Evolutionary conservation across 345 rosid genomes (phyloP).

Genomic region (Hibiscus syriacus): DNA sequence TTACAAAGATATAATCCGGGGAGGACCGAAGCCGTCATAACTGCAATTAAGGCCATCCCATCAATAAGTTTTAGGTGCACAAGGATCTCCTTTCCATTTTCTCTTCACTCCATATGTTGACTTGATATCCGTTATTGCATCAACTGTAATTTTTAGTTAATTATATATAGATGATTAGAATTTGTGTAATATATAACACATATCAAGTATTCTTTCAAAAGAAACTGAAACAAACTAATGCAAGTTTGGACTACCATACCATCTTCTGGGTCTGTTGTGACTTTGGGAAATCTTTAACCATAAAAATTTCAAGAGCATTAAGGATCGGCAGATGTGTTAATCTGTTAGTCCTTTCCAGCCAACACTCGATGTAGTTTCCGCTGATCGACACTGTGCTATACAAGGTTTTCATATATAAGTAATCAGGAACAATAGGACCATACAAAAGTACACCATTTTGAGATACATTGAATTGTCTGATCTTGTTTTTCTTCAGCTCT

Average conservation of each 20-base stretch:
- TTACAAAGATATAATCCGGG: conserved; percentile 31
- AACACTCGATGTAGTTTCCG: conserved; percentile 4
- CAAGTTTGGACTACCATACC: too few relatives aligned
- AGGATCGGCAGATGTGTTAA: conserved; percentile 27
- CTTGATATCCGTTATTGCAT: too few relatives aligned
- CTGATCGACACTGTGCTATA: conserved; percentile 8
- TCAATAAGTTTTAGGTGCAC: conserved; percentile 28
- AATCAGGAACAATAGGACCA: conserved; percentile 20
- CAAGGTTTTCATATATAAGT: conserved; percentile 14
- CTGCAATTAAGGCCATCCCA: conserved; percentile 50
- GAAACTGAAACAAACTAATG: too few relatives aligned
- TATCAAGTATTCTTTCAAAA: not conserved
- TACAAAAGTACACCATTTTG: conserved; percentile 13
- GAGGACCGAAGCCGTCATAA: conserved; percentile 14
- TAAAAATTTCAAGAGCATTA: conserved; percentile 28
- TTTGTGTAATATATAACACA: not conserved
- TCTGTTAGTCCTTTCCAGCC: conserved; percentile 11
- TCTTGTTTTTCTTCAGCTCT: conserved; percentile 20
- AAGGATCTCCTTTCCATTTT: too few relatives aligned
- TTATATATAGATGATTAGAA: not conserved
- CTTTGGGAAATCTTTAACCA: conserved; percentile 9
- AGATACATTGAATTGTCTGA: conserved; percentile 23
- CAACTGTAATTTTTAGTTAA: conserved; percentile 9
- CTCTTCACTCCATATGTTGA: too few relatives aligned
- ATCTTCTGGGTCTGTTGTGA: conserved; percentile 20